phyloP scores from a whole-genome alignment of 1,284 basidiomycete genomes.

The Phellopilus nigrolimitatus region DNA sequence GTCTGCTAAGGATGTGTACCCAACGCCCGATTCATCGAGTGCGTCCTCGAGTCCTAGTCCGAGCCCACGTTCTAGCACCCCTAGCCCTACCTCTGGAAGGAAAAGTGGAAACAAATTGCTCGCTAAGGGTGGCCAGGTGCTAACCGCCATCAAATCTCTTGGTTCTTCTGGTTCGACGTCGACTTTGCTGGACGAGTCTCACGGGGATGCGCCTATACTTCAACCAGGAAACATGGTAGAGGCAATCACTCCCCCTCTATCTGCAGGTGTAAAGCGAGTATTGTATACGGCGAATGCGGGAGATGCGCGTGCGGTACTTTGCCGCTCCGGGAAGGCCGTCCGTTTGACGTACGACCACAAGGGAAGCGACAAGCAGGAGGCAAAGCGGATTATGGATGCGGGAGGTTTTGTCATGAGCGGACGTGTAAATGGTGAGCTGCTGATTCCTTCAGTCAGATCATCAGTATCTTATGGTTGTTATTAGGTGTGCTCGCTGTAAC shows the following conservation, averaged over 20 bases:
- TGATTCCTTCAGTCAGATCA: no score
- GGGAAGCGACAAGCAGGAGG: constrained; percentile 94
- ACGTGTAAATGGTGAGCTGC: constrained; percentile 93
- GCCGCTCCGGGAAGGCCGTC: constrained; percentile 86
- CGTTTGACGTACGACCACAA: constrained; percentile 99
- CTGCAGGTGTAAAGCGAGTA: constrained; percentile 55
- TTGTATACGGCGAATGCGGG: constrained; percentile 97
- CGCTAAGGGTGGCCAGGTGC: no score
- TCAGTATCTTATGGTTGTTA: no score
- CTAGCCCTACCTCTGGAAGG: no score
- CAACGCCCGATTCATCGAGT: no score
- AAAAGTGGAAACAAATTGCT: no score
- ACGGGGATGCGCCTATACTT: constrained; percentile 25
- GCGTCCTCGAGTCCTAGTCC: no score
- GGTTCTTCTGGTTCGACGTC: no score
- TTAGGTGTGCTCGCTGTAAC: constrained; percentile 97
- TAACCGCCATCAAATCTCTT: no score
- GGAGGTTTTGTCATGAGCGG: constrained; percentile 99
- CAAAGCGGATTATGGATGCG: constrained; percentile 94
- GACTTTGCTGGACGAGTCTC: no score
- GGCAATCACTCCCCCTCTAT: constrained; percentile 43
- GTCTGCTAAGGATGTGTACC: no score
- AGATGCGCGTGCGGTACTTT: constrained; percentile 85
- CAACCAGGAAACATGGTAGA: constrained; percentile 13
- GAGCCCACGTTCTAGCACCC: no score